Evolutionary conservation across 257 asterid genomes (phyloP).

Genomic region (Craterostigma plantagineum): DNA sequence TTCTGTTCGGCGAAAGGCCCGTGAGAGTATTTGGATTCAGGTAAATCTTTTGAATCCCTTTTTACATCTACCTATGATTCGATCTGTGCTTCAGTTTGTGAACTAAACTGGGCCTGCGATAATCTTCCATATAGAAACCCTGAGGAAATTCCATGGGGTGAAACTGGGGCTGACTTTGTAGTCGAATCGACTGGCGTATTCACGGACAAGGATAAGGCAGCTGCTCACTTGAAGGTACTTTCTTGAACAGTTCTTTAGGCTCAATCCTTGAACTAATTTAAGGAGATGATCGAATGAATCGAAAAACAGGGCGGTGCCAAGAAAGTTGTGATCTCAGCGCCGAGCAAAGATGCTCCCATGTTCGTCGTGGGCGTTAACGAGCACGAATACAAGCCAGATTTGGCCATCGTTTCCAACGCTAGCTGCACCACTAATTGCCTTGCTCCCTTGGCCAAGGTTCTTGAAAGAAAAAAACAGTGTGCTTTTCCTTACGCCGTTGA

Average conservation of each 20-base stretch:
- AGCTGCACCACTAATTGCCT: not conserved
- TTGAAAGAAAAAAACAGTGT: too few species aligned
- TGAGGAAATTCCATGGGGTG: slow-evolving; percentile 31
- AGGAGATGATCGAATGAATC: too few species aligned
- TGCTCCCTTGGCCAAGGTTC: not conserved
- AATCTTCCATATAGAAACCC: slow-evolving; percentile 17
- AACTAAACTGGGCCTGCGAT: not conserved
- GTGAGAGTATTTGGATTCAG: slow-evolving; percentile 32
- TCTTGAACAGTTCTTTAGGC: too few species aligned
- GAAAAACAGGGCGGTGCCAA: too few species aligned
- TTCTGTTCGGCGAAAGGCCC: slow-evolving; percentile 35
- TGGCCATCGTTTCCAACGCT: too few species aligned
- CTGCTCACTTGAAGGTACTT: slow-evolving; percentile 27
- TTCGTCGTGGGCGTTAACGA: too few species aligned
- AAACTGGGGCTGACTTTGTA: slow-evolving; percentile 28
- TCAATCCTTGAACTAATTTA: too few species aligned
- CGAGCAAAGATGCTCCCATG: too few species aligned
- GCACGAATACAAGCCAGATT: too few species aligned
- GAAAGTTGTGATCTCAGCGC: too few species aligned
- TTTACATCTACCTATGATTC: not conserved
- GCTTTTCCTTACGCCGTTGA: too few species aligned
- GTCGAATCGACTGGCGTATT: slow-evolving; percentile 38
- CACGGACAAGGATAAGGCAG: slow-evolving; percentile 40
- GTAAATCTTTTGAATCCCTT: slow-evolving; percentile 1
- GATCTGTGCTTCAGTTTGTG: not conserved